A percentile compares a stretch with the other conserved stretches of the same genome.
Conservation (phyloP, 768 basidiomycete genomes). For the Artomyces pyxidatus region DNA sequence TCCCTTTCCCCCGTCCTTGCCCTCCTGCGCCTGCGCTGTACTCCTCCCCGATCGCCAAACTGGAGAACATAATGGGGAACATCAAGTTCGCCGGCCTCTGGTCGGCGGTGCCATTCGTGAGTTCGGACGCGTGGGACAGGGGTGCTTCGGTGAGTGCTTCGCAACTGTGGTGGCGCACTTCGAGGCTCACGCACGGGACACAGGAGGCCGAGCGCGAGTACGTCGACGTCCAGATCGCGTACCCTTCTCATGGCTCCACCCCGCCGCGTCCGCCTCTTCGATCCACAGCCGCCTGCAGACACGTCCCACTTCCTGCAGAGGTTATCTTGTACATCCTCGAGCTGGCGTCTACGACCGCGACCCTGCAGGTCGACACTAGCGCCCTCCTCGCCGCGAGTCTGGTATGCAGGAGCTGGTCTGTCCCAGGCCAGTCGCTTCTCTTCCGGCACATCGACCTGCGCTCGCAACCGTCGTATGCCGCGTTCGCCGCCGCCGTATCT, state of each 20-base stretch:
- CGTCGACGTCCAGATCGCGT: background rate
- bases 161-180: background rate
- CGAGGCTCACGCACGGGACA: background rate
- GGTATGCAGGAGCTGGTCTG: conserved; percentile 61
- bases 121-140: background rate
- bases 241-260: background rate
- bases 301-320: conserved; percentile 46
- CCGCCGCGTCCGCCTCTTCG: background rate
- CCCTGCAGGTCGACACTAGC: conserved; percentile 26
- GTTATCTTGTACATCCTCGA: conserved; percentile 58
- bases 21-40: background rate
- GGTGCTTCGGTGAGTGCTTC: background rate
- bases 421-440: conserved; percentile 54
- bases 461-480: conserved; percentile 42
- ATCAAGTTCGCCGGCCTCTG: background rate
- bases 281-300: background rate
- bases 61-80: background rate
- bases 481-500: conserved; percentile 47
- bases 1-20: background rate
- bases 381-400: conserved; percentile 44
- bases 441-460: conserved; percentile 50
- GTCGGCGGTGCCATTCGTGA: background rate
- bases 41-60: background rate
- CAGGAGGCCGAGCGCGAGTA: background rate
- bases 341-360: conserved; percentile 35